phyloP scores from a whole-genome alignment of 441 rosid species.

The Arabidopsis hybrid region DNA sequence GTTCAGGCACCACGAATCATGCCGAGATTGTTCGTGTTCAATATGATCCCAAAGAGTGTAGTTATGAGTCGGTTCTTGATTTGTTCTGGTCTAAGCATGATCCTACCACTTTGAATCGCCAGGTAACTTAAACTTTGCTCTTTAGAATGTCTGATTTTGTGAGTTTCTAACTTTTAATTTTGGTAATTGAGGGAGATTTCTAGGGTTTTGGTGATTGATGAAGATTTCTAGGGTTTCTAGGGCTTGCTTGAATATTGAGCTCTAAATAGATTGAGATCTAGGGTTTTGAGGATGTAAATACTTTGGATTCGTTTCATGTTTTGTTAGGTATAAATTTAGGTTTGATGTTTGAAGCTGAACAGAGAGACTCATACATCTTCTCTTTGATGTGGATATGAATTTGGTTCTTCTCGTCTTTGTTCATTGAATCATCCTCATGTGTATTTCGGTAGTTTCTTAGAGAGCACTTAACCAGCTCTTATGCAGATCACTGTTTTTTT shows the following conservation, averaged over 20 bases:
- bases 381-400: neutral
- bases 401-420: neutral
- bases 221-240: constrained; percentile 15
- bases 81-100: constrained; percentile 85
- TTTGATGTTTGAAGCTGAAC: neutral
- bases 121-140: constrained; percentile 49
- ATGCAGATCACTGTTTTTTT: neutral
- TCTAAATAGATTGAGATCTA: neutral
- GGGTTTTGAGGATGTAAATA: neutral
- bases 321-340: neutral
- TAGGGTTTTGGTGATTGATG: constrained; percentile 4
- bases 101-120: constrained; percentile 89
- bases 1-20: constrained; percentile 72
- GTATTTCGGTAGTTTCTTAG: neutral
- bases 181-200: neutral
- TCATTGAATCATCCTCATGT: neutral
- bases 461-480: neutral
- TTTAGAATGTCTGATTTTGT: neutral
- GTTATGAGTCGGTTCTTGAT: constrained; percentile 68
- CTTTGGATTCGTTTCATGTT: neutral
- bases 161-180: neutral
- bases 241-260: neutral
- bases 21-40: constrained; percentile 88
- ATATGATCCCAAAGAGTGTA: constrained; percentile 77
- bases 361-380: neutral